A percentile compares a stretch with the other conserved stretches of the same genome.
phyloP scores from a whole-genome alignment of 1,284 basidiomycete genomes.

The Trichosporon sp. region DNA sequence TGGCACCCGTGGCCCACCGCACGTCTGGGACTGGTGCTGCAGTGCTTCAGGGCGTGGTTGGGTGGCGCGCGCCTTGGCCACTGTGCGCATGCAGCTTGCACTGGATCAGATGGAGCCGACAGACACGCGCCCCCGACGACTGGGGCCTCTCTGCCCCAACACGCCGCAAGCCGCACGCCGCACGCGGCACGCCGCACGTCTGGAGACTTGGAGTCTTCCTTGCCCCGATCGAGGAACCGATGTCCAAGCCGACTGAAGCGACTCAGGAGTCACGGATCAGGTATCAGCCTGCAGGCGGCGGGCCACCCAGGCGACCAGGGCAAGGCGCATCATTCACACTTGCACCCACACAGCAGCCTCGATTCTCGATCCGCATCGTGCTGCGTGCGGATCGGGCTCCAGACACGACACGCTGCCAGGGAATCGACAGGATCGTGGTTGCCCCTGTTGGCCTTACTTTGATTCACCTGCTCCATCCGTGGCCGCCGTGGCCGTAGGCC shows the following conservation, averaged over 20 bases:
- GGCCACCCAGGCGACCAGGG: background rate
- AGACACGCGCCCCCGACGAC: background rate
- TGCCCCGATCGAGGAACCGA: slow-evolving; percentile 8
- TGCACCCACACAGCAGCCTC: background rate
- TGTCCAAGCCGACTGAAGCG: slow-evolving; percentile 3
- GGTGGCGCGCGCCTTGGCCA: background rate
- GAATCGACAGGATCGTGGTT: too few species aligned
- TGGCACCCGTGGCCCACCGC: background rate
- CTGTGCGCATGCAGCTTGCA: background rate
- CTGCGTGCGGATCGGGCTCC: slow-evolving; percentile 1
- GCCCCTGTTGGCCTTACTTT: background rate
- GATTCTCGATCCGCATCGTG: slow-evolving; percentile 1
- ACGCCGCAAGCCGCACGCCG: background rate
- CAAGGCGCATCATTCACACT: slow-evolving; percentile 1
- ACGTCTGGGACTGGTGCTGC: slow-evolving; percentile 4
- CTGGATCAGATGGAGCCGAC: slow-evolving; percentile 4
- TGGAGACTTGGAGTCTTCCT: background rate
- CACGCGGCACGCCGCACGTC: background rate
- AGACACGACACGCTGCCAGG: background rate
- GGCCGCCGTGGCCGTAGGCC: too few species aligned
- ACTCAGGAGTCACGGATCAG: background rate
- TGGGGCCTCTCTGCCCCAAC: background rate
- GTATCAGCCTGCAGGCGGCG: too few species aligned
- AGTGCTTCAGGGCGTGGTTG: background rate
- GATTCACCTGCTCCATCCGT: slow-evolving; percentile 1